Percentiles rank a stretch among this genome's conserved stretches.
phyloP scores from a whole-genome alignment of 2,329 filamentous ascomycete species.

The Aspergillus phoenicis region DNA sequence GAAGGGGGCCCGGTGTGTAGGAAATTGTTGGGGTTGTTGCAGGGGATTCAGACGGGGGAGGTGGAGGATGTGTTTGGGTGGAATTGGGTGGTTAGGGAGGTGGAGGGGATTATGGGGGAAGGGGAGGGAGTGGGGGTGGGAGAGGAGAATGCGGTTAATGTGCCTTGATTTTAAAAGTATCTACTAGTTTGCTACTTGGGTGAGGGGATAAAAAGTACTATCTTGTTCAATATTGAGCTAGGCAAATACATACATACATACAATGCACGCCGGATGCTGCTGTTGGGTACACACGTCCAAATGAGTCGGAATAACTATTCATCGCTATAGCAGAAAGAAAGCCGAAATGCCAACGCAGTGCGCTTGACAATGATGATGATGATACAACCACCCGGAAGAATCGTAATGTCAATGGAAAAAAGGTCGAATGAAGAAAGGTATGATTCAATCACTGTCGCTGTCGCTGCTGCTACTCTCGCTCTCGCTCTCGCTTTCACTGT shows the following conservation, averaged over 20 bases:
- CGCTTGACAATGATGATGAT: neutral
- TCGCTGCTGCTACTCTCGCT: slow-evolving; percentile 15
- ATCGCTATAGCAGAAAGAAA: too few relatives aligned
- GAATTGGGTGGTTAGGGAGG: slow-evolving; percentile 51
- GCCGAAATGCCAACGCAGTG: too few relatives aligned
- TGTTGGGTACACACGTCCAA: too few relatives aligned
- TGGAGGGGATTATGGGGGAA: slow-evolving; percentile 28
- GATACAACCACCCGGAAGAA: neutral
- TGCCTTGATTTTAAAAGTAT: slow-evolving; percentile 24
- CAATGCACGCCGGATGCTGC: too few relatives aligned
- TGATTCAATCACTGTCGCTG: slow-evolving; percentile 9
- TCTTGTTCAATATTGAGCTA: too few relatives aligned
- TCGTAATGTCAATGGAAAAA: too few relatives aligned
- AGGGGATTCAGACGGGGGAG: slow-evolving; percentile 84
- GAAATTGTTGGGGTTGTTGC: slow-evolving; percentile 73
- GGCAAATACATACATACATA: too few relatives aligned
- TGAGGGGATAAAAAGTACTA: too few relatives aligned
- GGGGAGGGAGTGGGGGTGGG: slow-evolving; percentile 25
- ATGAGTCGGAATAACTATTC: too few relatives aligned
- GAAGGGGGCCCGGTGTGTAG: slow-evolving; percentile 68
- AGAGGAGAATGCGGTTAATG: slow-evolving; percentile 28
- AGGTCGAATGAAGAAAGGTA: neutral
- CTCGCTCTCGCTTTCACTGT: slow-evolving; percentile 16
- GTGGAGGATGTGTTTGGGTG: slow-evolving; percentile 76
- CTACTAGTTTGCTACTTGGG: too few relatives aligned